Conservation (phyloP, 176 grass and related monocot species). For the Triticum urartu region DNA sequence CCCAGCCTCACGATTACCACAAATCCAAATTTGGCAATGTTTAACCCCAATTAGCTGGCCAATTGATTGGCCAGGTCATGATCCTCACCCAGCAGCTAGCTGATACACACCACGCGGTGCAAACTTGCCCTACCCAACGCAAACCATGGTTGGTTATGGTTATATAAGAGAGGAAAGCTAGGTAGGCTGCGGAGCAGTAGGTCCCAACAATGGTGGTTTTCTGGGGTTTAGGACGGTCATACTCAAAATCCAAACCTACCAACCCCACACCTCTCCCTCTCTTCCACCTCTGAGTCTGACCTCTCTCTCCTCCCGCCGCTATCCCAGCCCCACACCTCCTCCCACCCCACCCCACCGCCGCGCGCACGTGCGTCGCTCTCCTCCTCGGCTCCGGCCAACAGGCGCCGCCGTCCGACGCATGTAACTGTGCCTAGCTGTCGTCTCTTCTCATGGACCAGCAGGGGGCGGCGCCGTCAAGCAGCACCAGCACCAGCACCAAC, state of each 20-base stretch:
- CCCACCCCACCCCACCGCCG: conserved; percentile 23
- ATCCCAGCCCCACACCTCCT: conserved; percentile 47
- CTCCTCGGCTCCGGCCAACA: conserved; percentile 20
- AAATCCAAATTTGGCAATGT: neutral
- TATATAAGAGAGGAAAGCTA: neutral
- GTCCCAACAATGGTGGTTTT: conserved; percentile 19
- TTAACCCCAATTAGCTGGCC: neutral
- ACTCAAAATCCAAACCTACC: conserved; percentile 28
- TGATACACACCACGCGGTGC: neutral
- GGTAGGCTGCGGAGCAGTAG: neutral
- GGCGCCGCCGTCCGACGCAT: conserved; percentile 13
- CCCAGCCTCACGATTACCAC: neutral
- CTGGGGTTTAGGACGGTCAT: conserved; percentile 21
- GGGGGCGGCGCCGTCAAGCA: conserved; percentile 60
- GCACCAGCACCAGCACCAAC: conserved; percentile 84
- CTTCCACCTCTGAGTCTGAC: conserved; percentile 32
- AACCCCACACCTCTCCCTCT: conserved; percentile 20
- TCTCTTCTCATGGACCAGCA: conserved; percentile 36
- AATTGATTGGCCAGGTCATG: neutral
- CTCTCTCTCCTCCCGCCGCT: conserved; percentile 36
- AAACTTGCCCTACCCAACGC: neutral
- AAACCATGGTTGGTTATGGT: neutral
- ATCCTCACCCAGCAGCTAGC: neutral
- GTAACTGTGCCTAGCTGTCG: neutral
- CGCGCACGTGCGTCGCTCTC: conserved; percentile 35